These are phyloP conservation scores for Annona cherimola DNA, from an alignment of 164 flowering plant species.

Conservation along the genomic window DNA sequence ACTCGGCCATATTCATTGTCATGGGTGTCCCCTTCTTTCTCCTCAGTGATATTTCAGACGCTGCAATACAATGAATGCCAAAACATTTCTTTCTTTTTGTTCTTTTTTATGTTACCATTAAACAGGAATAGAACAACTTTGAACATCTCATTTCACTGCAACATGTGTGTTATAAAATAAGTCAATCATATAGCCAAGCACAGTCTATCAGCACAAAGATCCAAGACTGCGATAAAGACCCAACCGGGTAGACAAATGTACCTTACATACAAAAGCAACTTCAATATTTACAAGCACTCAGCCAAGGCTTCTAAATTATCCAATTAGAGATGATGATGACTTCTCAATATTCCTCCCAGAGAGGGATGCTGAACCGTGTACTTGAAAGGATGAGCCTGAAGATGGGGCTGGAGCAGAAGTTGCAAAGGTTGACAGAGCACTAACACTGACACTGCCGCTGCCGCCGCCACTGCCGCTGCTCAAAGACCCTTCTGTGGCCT, in stretches of 20 bases:
- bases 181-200: background rate
- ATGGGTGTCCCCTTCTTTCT: background rate
- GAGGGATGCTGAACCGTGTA: slow-evolving; percentile 9
- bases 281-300: background rate
- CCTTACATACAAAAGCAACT: background rate
- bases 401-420: slow-evolving; percentile 17
- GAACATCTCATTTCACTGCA: background rate
- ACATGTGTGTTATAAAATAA: background rate
- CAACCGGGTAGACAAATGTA: background rate
- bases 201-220: background rate
- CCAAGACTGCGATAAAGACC: background rate
- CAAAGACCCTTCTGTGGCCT: slow-evolving; percentile 22
- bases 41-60: too few relatives aligned
- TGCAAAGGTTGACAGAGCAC: slow-evolving; percentile 17
- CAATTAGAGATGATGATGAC: slow-evolving; percentile 13
- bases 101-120: too few relatives aligned
- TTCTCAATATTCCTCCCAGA: slow-evolving; percentile 19
- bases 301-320: background rate
- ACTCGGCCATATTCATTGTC: background rate
- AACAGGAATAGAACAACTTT: background rate
- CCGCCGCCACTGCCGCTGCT: slow-evolving; percentile 16
- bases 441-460: slow-evolving; percentile 16
- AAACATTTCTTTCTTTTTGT: too few relatives aligned
- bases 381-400: slow-evolving; percentile 17
- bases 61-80: too few relatives aligned